A percentile compares a stretch with the other conserved stretches of the same genome.
Conservation (phyloP, 2,329 filamentous ascomycete species). For the Exophiala bonariae region DNA sequence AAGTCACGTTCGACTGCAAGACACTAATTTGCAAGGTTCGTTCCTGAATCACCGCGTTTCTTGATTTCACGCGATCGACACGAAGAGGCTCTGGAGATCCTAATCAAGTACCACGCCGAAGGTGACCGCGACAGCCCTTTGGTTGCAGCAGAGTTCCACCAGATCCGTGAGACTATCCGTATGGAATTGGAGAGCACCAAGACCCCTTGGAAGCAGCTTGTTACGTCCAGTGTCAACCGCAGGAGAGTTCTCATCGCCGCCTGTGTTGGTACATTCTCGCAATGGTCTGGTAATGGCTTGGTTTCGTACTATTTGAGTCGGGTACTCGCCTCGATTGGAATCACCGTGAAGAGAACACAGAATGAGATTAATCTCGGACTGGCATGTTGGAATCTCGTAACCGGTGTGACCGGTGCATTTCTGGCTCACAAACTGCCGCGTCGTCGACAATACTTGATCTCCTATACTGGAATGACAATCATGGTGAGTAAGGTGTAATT, state of each 20-base stretch:
- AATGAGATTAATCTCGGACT: slow-evolving; percentile 41
- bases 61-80: slow-evolving; percentile 40
- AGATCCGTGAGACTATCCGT: slow-evolving; percentile 55
- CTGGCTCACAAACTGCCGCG: slow-evolving; percentile 20
- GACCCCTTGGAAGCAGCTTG: slow-evolving; percentile 58
- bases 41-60: slow-evolving; percentile 68
- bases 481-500: neutral
- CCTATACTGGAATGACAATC: slow-evolving; percentile 16
- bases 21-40: slow-evolving; percentile 40
- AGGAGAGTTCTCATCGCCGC: slow-evolving; percentile 55
- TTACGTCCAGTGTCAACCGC: slow-evolving; percentile 59
- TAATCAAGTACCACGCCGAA: slow-evolving; percentile 42
- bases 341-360: slow-evolving; percentile 36
- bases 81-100: slow-evolving; percentile 31
- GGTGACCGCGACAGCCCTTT: slow-evolving; percentile 33
- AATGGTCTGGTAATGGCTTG: slow-evolving; percentile 56
- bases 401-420: slow-evolving; percentile 38
- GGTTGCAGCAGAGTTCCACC: slow-evolving; percentile 30
- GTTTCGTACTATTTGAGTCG: slow-evolving; percentile 40
- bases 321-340: slow-evolving; percentile 39
- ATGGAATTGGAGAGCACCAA: slow-evolving; percentile 55
- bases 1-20: neutral
- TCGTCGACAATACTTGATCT: slow-evolving; percentile 14
- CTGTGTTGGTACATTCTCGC: slow-evolving; percentile 56
- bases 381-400: slow-evolving; percentile 38